Percentiles rank a stretch among this genome's conserved stretches.
Evolutionary conservation across 768 basidiomycete genomes (phyloP).

Genomic region (Leccinum broughii): DNA sequence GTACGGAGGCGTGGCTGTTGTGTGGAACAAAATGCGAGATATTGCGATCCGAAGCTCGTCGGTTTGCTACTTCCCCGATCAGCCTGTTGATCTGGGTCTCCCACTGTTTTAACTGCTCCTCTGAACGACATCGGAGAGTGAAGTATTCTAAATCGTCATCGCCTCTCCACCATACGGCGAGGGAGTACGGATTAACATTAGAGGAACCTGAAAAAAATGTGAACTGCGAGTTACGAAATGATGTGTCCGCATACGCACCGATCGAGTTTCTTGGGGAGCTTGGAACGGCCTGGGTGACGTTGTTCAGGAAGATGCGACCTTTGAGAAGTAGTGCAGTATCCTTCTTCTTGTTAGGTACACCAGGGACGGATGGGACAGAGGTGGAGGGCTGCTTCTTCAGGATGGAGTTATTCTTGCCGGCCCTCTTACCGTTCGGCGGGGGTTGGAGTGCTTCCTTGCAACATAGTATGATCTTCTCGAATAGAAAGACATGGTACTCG

Average conservation of each 20-base stretch:
- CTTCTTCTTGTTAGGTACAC: constrained; percentile 66
- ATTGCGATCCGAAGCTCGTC: constrained; percentile 67
- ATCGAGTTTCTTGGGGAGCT: constrained; percentile 55
- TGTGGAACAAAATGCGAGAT: constrained; percentile 50
- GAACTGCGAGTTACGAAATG: constrained; percentile 1
- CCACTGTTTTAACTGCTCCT: constrained; percentile 94
- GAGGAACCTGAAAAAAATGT: constrained; percentile 41
- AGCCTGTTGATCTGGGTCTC: constrained; percentile 85
- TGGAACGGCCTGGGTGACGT: constrained; percentile 82
- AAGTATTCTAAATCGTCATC: constrained; percentile 94
- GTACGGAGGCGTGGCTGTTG: constrained; percentile 44
- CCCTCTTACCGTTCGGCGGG: constrained; percentile 63
- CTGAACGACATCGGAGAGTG: constrained; percentile 87
- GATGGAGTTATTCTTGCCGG: constrained; percentile 82
- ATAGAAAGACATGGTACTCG: constrained; percentile 98
- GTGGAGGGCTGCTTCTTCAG: constrained; percentile 75
- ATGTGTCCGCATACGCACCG: constrained; percentile 47
- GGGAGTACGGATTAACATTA: constrained; percentile 63
- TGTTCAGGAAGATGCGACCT: constrained; percentile 95
- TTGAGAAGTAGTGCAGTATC: constrained; percentile 85
- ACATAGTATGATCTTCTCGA: constrained; percentile 98
- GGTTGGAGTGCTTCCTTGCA: constrained; percentile 85
- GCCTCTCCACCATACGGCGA: constrained; percentile 93
- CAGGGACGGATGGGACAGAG: constrained; percentile 46
- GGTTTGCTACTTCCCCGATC: constrained; percentile 72